A percentile compares a stretch with the other conserved stretches of the same genome.
Evolutionary conservation across 139 green algal species (phyloP).

Genomic region (Coelastrella sp.): DNA sequence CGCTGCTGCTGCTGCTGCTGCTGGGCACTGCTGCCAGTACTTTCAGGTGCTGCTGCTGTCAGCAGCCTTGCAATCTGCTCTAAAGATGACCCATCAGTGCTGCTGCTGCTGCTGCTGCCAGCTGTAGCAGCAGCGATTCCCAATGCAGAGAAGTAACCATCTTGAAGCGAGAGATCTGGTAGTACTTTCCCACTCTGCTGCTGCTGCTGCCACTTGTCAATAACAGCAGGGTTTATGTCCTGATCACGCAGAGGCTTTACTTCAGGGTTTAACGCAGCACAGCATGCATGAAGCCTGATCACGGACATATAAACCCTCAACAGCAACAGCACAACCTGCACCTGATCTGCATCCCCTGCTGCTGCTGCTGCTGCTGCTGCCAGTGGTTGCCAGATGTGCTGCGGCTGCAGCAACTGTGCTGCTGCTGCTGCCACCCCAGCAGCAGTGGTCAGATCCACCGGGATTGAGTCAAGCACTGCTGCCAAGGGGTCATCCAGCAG

Average conservation of each 20-base stretch:
- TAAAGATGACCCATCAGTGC: neutral
- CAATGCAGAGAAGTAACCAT: slow-evolving; percentile 26
- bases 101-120: neutral
- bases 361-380: slow-evolving; percentile 31
- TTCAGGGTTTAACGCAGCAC: slow-evolving; percentile 41
- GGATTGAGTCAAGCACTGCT: slow-evolving; percentile 14
- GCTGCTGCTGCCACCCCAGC: slow-evolving; percentile 35
- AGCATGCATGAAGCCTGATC: slow-evolving; percentile 20
- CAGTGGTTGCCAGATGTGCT: neutral
- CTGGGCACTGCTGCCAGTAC: neutral
- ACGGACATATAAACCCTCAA: slow-evolving; percentile 15
- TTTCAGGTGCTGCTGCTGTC: neutral
- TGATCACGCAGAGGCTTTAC: slow-evolving; percentile 9
- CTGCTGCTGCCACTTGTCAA: neutral
- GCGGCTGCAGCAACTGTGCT: neutral
- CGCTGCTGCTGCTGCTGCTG: slow-evolving; percentile 30
- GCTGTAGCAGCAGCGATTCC: neutral
- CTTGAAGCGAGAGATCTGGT: neutral
- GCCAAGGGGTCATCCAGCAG: slow-evolving; percentile 22
- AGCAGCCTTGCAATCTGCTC: neutral
- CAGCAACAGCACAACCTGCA: neutral
- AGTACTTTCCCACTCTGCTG: neutral
- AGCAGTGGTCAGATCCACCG: slow-evolving; percentile 34
- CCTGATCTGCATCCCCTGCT: neutral
- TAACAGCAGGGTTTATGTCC: slow-evolving; percentile 27